phyloP scores from a whole-genome alignment of 2,329 filamentous ascomycete genomes.

The Coleophoma eucalyptorum region DNA sequence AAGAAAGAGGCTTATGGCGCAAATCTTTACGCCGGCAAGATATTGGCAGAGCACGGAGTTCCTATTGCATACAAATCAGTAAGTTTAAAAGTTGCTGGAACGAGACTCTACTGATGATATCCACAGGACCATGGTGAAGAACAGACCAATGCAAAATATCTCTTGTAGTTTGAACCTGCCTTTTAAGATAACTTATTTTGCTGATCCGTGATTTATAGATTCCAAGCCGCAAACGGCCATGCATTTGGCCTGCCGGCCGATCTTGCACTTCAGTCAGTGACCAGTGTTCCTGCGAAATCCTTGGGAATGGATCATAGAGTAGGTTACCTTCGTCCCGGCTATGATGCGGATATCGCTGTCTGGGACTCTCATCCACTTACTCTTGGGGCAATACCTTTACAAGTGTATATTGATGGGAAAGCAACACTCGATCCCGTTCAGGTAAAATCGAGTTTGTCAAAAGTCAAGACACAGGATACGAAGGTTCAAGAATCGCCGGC shows the following conservation, averaged over 20 bases:
- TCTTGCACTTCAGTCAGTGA: conserved; percentile 39
- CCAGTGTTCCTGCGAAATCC: conserved; percentile 39
- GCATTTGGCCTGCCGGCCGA: conserved; percentile 37
- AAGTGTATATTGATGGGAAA: conserved; percentile 44
- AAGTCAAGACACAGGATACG: background rate
- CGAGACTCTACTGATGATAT: no score
- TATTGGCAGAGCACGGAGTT: conserved; percentile 34
- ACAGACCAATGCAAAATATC: conserved; percentile 35
- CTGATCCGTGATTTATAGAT: conserved; percentile 13
- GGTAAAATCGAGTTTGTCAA: conserved; percentile 25
- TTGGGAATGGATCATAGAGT: conserved; percentile 39
- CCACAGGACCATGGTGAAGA: conserved; percentile 29
- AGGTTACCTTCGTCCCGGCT: conserved; percentile 39
- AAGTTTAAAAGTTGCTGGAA: background rate
- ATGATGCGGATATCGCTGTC: conserved; percentile 46
- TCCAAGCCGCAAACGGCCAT: conserved; percentile 36
- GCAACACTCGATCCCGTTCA: conserved; percentile 29
- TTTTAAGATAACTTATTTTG: background rate
- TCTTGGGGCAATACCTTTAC: conserved; percentile 39
- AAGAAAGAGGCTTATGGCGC: conserved; percentile 38
- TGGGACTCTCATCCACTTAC: conserved; percentile 44
- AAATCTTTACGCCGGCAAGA: conserved; percentile 35
- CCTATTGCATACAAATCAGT: conserved; percentile 40
- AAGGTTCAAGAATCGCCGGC: conserved; percentile 9
- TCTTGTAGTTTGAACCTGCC: conserved; percentile 24